Evolutionary conservation across 495 filamentous ascomycete species (phyloP).

Genomic region (Talaromyces borbonicus): DNA sequence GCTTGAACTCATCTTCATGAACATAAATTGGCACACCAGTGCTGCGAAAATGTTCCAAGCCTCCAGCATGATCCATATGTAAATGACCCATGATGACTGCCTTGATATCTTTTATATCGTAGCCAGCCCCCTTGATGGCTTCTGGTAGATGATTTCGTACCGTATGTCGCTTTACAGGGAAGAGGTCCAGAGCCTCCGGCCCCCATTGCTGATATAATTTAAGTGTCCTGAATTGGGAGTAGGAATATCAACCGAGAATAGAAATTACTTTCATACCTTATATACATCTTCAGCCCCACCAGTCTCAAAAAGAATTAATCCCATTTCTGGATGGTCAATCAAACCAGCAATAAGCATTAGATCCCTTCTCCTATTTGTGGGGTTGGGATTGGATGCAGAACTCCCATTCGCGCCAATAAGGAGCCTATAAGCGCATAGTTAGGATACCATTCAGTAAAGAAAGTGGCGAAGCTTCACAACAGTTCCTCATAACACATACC

Average conservation of each 20-base stretch:
- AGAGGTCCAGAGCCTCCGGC: constrained; percentile 30
- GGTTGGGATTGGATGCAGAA: constrained; percentile 15
- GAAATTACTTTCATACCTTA: constrained; percentile 13
- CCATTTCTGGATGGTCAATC: constrained; percentile 38
- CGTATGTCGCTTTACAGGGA: constrained; percentile 33
- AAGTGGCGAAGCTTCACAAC: background rate
- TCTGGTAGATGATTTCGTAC: constrained; percentile 31
- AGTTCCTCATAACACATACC: constrained; percentile 1
- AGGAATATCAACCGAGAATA: constrained; percentile 8
- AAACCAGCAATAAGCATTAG: constrained; percentile 32
- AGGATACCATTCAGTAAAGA: background rate
- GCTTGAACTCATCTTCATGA: constrained; percentile 41
- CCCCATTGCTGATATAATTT: constrained; percentile 22
- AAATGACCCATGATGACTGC: constrained; percentile 44
- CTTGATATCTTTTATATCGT: constrained; percentile 42
- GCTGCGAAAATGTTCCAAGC: constrained; percentile 38
- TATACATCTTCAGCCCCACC: constrained; percentile 36
- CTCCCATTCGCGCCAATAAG: constrained; percentile 21
- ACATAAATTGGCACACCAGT: constrained; percentile 43
- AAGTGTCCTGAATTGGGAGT: background rate
- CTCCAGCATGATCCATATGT: constrained; percentile 46
- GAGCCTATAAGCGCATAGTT: constrained; percentile 7
- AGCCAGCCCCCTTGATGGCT: constrained; percentile 36
- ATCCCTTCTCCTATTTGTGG: constrained; percentile 29
- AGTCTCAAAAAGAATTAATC: constrained; percentile 43